These are phyloP conservation scores for Tribonema minus DNA, from an alignment of 108 stramenopile species.

Conservation along the genomic window DNA sequence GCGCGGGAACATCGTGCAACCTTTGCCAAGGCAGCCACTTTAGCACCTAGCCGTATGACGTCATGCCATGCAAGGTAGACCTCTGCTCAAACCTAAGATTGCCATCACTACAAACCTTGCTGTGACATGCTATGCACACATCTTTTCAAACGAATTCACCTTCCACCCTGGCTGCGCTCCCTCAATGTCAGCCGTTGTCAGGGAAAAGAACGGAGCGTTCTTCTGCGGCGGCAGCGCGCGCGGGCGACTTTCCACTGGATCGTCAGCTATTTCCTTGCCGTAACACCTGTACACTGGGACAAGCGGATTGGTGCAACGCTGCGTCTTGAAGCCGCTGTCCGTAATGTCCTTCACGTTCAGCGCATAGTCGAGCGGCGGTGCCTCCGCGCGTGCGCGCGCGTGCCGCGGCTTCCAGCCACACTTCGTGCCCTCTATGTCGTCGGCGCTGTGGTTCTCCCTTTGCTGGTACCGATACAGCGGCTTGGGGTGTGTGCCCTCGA, in stretches of 20 bases:
- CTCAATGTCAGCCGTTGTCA: conserved; percentile 56
- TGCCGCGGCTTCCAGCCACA: conserved; percentile 49
- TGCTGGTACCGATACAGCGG: conserved; percentile 27
- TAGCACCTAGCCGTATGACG: too few relatives aligned
- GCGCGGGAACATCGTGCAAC: too few relatives aligned
- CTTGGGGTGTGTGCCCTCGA: conserved; percentile 50
- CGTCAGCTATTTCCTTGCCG: conserved; percentile 57
- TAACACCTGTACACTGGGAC: conserved; percentile 50
- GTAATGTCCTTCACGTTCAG: conserved; percentile 35
- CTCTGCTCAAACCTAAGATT: too few relatives aligned
- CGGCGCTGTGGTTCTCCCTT: conserved; percentile 30
- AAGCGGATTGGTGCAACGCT: conserved; percentile 50
- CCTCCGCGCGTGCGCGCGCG: conserved; percentile 9
- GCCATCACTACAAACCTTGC: too few relatives aligned
- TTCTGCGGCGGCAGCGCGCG: conserved; percentile 29
- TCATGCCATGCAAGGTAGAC: too few relatives aligned
- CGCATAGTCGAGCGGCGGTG: conserved; percentile 11
- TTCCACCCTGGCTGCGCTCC: conserved; percentile 55
- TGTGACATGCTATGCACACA: too few relatives aligned
- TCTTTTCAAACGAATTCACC: too few relatives aligned
- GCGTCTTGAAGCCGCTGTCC: conserved; percentile 39
- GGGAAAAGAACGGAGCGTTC: conserved; percentile 41
- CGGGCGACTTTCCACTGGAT: conserved; percentile 39
- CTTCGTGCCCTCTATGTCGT: conserved; percentile 57
- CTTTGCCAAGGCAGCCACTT: too few relatives aligned